Conservation (phyloP, 768 basidiomycete species). For the Trametes maxima region DNA sequence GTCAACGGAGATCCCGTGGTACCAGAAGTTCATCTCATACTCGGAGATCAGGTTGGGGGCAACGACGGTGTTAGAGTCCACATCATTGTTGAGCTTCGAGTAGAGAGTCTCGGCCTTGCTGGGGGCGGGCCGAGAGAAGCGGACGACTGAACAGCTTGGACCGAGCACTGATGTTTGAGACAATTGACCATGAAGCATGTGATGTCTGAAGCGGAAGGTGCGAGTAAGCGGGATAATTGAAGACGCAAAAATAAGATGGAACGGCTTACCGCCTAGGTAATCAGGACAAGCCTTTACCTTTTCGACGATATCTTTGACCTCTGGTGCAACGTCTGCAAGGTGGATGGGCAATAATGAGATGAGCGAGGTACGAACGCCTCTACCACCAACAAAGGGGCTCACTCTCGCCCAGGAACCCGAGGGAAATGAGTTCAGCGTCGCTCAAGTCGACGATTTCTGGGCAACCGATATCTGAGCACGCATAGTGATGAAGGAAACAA, state of each 20-base stretch:
- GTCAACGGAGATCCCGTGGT: conserved; percentile 35
- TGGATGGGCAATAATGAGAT: conserved; percentile 22
- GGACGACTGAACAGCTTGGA: not conserved
- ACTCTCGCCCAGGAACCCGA: conserved; percentile 26
- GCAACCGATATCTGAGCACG: conserved; percentile 34
- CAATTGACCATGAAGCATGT: conserved; percentile 35
- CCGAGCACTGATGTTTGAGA: conserved; percentile 10
- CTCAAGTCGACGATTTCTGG: conserved; percentile 32
- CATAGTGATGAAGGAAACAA: conserved; percentile 29
- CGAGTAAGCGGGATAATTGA: conserved; percentile 19
- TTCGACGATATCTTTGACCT: conserved; percentile 4
- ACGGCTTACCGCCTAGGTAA: conserved; percentile 28
- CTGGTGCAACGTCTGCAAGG: conserved; percentile 29
- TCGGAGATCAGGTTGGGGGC: conserved; percentile 27
- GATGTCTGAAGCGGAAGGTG: conserved; percentile 31
- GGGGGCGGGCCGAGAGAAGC: not conserved
- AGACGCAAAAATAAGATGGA: conserved; percentile 18
- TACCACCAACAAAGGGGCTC: conserved; percentile 20
- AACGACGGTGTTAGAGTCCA: conserved; percentile 19
- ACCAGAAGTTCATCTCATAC: conserved; percentile 32
- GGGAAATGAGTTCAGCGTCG: conserved; percentile 20
- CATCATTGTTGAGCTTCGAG: conserved; percentile 15
- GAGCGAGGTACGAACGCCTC: conserved; percentile 23
- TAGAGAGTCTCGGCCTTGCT: not conserved
- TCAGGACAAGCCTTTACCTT: conserved; percentile 30